Percentiles rank a stretch among this genome's conserved stretches.
Conservation (phyloP, 2,329 filamentous ascomycete genomes). For the Botrytis fragariae region DNA sequence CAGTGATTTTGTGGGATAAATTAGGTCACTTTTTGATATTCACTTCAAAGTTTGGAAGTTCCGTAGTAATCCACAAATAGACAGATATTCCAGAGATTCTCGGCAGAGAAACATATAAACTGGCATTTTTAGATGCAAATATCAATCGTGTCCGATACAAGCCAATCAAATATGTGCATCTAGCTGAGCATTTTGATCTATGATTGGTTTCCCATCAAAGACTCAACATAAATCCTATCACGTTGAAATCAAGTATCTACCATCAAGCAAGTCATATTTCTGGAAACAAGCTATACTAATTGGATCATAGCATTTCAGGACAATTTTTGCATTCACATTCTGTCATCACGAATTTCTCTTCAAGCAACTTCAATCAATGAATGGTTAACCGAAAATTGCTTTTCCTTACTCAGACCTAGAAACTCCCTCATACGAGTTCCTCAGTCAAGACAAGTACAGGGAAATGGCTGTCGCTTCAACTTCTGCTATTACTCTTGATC, state of each 20-base stretch:
- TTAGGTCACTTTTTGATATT: background rate
- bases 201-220: too few species aligned
- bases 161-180: too few species aligned
- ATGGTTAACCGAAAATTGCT: background rate
- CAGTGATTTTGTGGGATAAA: background rate
- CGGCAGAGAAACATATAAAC: background rate
- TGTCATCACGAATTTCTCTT: background rate
- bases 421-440: background rate
- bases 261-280: background rate
- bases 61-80: background rate
- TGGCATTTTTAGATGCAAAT: too few species aligned
- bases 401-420: background rate
- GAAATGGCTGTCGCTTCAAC: background rate
- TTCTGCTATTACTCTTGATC: background rate
- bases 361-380: background rate
- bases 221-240: background rate
- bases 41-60: background rate
- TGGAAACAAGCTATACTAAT: background rate
- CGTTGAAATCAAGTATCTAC: background rate
- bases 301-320: accelerated
- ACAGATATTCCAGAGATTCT: too few species aligned
- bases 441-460: background rate
- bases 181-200: too few species aligned
- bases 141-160: too few species aligned
- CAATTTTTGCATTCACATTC: too few species aligned